Conservation (phyloP, 768 basidiomycete genomes). For the Tylopilus balloui region DNA sequence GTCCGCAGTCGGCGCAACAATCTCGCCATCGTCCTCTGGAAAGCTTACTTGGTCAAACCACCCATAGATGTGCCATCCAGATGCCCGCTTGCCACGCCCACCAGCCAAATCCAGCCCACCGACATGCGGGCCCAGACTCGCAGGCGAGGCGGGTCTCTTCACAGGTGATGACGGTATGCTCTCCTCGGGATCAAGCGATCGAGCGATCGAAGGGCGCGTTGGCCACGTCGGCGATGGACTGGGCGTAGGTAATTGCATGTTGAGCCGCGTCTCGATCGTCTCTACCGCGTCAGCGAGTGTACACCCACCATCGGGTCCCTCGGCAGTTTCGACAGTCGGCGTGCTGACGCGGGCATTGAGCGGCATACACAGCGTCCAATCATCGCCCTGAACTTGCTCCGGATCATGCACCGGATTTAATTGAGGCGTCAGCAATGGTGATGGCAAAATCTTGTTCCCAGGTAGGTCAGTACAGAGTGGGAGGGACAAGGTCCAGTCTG, state of each 20-base stretch:
- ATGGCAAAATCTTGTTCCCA: conserved; percentile 15
- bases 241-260: conserved; percentile 26
- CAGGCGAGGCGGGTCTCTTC: conserved; percentile 16
- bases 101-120: conserved; percentile 30
- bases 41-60: conserved; percentile 26
- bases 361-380: conserved; percentile 34
- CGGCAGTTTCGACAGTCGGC: background rate
- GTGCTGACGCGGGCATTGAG: conserved; percentile 13
- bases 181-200: conserved; percentile 12
- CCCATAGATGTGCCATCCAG: conserved; percentile 31
- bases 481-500: conserved; percentile 31
- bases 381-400: conserved; percentile 19
- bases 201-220: background rate
- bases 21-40: background rate
- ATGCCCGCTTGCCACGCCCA: conserved; percentile 30
- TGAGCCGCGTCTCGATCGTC: background rate
- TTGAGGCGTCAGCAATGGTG: conserved; percentile 1
- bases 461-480: conserved; percentile 29
- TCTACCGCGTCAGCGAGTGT: conserved; percentile 2
- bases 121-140: conserved; percentile 24
- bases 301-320: conserved; percentile 3
- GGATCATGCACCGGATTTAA: background rate
- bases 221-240: conserved; percentile 25
- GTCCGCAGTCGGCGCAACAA: background rate
- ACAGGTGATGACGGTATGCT: background rate